Base-by-base conservation (phyloP, 2,329 filamentous ascomycete species). In the Epichloe gansuensis region DNA sequence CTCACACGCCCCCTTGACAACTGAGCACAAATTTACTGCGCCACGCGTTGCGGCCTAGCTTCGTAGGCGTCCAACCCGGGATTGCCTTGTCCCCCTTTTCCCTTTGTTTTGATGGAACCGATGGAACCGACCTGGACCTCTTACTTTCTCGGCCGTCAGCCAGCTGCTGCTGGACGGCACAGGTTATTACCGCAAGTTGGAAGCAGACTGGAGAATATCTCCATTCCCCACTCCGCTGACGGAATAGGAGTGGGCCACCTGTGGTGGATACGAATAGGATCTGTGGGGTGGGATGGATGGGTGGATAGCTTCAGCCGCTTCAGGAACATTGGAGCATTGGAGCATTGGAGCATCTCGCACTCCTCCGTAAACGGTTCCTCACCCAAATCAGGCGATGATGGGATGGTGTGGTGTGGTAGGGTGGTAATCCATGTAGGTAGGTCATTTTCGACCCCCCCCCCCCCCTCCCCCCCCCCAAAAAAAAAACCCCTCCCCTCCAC, bases 201-300 rank as follows among this genome's bases (percentile, higher is more conserved):
- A 31, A 31, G 27, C 27, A 31, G 27, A 31, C 8, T 31, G 27
- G 27, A 31, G 27, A 11, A 31, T 11, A 31, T 31, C 27, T 51
- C 46, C 21, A 46, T 27, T 47, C 21, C 21, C 50, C 45, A 48
- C 45, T 46, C 45, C 50, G 13, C 50, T 39, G n/a, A 48, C 46
- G 34, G 46, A 48, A 48, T 25, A 41, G n/a, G 5, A 3, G 25
- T 44, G 23, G 45, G 27, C 17, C 27, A n/a, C 27, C 25, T 47
- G 27, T 17, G 50, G 31, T 52, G 50, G 31, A 48, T 13, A 47
- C 45, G 38, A 25, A 11, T 17, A 4, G 21, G 7, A 27, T 27
- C 27, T 27, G 27, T 27, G 27, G 27, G 7, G 27, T 3, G 27
- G 27, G 27, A 2, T 7, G 7, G 2, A 27, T 27, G 27, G 27